Evolutionary conservation across 2,329 filamentous ascomycete species (phyloP).

Genomic region (Mycosphaerella sp.): DNA sequence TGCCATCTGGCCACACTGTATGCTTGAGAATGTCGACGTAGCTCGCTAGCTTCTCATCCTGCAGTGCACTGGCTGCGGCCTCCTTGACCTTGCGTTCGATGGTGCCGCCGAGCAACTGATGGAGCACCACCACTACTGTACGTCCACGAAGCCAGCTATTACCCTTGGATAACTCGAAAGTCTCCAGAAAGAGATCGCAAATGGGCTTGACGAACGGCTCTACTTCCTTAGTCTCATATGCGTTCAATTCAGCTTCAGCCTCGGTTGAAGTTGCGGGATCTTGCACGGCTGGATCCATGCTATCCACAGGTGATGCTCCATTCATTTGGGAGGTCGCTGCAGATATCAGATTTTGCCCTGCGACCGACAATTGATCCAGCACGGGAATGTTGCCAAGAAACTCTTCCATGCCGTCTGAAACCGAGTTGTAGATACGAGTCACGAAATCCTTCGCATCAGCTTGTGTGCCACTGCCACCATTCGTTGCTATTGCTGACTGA

Average conservation of each 20-base stretch:
- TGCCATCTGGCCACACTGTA: conserved; percentile 73
- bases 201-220: conserved; percentile 98
- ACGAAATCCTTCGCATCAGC: conserved; percentile 71
- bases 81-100: conserved; percentile 95
- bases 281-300: conserved; percentile 37
- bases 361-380: conserved; percentile 85
- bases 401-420: conserved; percentile 96
- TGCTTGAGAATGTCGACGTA: conserved; percentile 71
- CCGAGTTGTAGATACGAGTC: conserved; percentile 89
- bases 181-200: conserved; percentile 92
- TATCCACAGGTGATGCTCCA: conserved; percentile 38
- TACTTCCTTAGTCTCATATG: conserved; percentile 81
- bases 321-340: conserved; percentile 55
- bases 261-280: conserved; percentile 56
- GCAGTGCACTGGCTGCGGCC: conserved; percentile 63
- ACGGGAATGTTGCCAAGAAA: conserved; percentile 94
- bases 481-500: conserved; percentile 64
- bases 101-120: conserved; percentile 90
- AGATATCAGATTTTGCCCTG: conserved; percentile 83
- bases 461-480: conserved; percentile 58
- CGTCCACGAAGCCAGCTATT: conserved; percentile 97
- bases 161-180: conserved; percentile 88
- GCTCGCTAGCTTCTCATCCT: conserved; percentile 70
- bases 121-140: conserved; percentile 90
- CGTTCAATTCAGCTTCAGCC: conserved; percentile 87